Base-by-base conservation (phyloP, 805 yeast species). In the Yarrowia sp. region DNA sequence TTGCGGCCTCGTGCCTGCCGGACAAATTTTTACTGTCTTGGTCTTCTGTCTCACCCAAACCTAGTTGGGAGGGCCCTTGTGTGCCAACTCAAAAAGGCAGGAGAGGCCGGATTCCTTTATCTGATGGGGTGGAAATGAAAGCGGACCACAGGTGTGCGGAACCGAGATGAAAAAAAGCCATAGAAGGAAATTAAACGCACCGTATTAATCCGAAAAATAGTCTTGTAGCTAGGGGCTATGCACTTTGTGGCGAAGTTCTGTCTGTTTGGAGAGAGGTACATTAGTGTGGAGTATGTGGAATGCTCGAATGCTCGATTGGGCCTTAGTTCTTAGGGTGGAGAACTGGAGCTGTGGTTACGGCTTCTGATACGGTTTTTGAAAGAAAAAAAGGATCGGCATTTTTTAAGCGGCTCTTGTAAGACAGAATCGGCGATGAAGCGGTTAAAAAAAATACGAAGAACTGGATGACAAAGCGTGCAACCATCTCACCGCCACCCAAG, bases 341-440 rank as follows among this genome's bases (percentile, higher is more conserved):
- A n/a, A n/a, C n/a, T n/a, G n/a, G n/a, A n/a, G n/a, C n/a, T n/a
- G n/a, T n/a, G n/a, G n/a, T n/a, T n/a, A n/a, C 40, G 16, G 44
- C 24, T 40, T 40, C 28, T 8, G 33, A n/a, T 44, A 44, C 33
- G 51, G 51, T 26, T 28, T 43, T 21, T 22, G 17, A 24, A 12
- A 16, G 16, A 43, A n/a, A 11, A 17, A 9, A 44, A 11, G 7
- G 38, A 48, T 48, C 38, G 14, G 16, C 54, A 11, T 32, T 48
- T 26, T 48, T n/a, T n/a, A 48, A 14, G 32, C 54, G 54, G 54
- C 54, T 30, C 54, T 48, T 48, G 38, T 30, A 38, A 48, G 54
- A 48, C 54, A 48, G 14, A 14, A 21, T 28, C 28, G 54, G 54
- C 38, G 32, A 32, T 30, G n/a, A n/a, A n/a, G n/a, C n/a, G n/a